Evolutionary conservation across 345 rosid genomes (phyloP), one percentile per base, ranked within the genome.

Genomic region (Melaleuca quinquenervia): DNA sequence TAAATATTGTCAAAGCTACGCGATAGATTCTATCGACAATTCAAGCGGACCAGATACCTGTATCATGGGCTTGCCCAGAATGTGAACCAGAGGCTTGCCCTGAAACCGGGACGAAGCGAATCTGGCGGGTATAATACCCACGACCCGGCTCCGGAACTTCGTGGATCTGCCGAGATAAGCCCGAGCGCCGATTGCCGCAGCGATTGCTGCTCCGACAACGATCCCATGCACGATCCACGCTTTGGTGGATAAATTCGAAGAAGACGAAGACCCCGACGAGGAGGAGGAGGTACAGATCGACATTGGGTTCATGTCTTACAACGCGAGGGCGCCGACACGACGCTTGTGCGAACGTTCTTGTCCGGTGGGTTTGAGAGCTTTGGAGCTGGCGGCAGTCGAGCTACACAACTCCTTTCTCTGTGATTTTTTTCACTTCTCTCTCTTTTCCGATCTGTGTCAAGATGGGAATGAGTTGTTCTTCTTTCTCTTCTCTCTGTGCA

Each of bases 51-150:
- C 20, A 41, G 10, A 11, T 7, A 96, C 99, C 98, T 97, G 99
- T 89, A 97, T 97, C 99, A 97, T 97, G 90, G 99, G 98, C 90
- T 96, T 97, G 80, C 99, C 99, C 41, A 96, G 93, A 91, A 97
- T 96, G 74, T 89, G 83, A 82, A 94, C 97, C 55, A 97, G 94
- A 58, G 99, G 99, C 88, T 97, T 97, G 82, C 99, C 99, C 86
- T 93, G 89, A 87, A 97, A 95, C 29, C 99, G 94, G 88, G 99
- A 92, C 53, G 99, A 97, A 78, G 98, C 98, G 86, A 86, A 97
- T 58, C 99, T 96, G 32, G 99, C 99, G 52, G 99, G 98, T n/a
- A 97, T 96, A 51, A 97, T 92, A 8, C 99, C 99, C 26, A 97
- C 92, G 55, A 95, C 99, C 84, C 98, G 98, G 88, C 90, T 90